A percentile compares a stretch with the other conserved stretches of the same genome.
phyloP scores from a whole-genome alignment of 345 rosid genomes.

The Lenwebbia sp. region DNA sequence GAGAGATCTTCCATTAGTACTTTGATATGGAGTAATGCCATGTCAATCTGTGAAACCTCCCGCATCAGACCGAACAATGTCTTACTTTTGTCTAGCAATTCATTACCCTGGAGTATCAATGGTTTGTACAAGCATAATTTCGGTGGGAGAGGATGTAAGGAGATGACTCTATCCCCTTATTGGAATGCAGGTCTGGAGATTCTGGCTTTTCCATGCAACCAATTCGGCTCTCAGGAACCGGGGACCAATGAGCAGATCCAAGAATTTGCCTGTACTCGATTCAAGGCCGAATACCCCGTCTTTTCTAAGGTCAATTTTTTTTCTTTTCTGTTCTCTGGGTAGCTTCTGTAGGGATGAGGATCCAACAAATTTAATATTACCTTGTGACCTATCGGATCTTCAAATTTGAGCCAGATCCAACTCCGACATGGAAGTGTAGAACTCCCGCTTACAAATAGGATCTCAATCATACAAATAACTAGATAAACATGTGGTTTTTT shows the following conservation, averaged over 20 bases:
- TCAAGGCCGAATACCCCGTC: constrained; percentile 5
- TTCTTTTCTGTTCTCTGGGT: background rate
- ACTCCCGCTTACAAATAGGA: background rate
- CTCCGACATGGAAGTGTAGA: background rate
- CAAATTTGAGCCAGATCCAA: background rate
- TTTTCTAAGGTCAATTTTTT: background rate
- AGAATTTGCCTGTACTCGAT: constrained; percentile 8
- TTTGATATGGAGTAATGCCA: background rate
- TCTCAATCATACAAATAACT: background rate
- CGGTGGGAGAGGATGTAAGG: background rate
- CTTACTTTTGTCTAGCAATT: background rate
- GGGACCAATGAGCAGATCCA: constrained; percentile 23
- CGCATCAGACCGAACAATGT: background rate
- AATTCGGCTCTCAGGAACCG: constrained; percentile 30
- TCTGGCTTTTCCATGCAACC: constrained; percentile 39
- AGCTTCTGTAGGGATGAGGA: background rate
- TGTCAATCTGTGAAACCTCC: background rate
- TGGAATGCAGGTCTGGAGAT: constrained; percentile 25
- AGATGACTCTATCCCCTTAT: background rate
- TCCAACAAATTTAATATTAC: background rate
- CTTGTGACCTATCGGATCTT: background rate
- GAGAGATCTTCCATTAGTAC: background rate
- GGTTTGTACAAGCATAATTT: background rate
- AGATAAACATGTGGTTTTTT: background rate
- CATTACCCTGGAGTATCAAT: background rate